Percentiles rank a stretch among this genome's conserved stretches.
These are phyloP conservation scores for Venturia effusa DNA, from an alignment of 2,329 filamentous ascomycete genomes.

Conservation along the genomic window DNA sequence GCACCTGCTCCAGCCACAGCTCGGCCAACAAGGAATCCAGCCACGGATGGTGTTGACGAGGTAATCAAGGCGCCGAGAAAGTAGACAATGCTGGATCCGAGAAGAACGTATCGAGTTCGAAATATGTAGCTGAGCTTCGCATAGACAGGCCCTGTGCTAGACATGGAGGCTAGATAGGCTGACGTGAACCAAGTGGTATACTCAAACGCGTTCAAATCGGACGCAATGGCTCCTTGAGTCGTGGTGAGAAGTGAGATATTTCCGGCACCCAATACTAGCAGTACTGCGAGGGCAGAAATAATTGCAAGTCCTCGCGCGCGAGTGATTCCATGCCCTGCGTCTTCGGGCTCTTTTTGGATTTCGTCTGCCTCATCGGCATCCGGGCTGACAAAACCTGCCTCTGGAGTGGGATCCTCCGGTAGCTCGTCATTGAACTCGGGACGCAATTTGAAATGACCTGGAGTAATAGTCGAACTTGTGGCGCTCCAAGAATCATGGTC, in stretches of 20 bases:
- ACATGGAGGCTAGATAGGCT: constrained; percentile 55
- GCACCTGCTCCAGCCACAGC: constrained; percentile 58
- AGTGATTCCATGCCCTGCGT: constrained; percentile 1
- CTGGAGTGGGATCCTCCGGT: background rate
- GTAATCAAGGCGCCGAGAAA: constrained; percentile 55
- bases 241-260: constrained; percentile 78
- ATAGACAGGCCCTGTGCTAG: constrained; percentile 53
- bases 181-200: constrained; percentile 73
- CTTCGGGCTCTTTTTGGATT: background rate
- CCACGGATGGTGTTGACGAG: constrained; percentile 47
- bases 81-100: constrained; percentile 49
- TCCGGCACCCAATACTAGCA: constrained; percentile 28
- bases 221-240: constrained; percentile 65
- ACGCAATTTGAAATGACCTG: background rate
- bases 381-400: background rate
- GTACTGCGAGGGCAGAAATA: background rate
- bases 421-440: background rate
- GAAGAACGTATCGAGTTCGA: constrained; percentile 53
- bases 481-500: constrained; percentile 8
- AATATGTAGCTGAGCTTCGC: constrained; percentile 68
- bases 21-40: constrained; percentile 57
- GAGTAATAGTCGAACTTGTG: constrained; percentile 6
- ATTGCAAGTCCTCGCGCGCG: constrained; percentile 1
- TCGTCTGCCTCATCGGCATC: background rate
- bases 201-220: constrained; percentile 63